phyloP scores from a whole-genome alignment of 108 stramenopile genomes.

The Pseudonitzschia pungens region DNA sequence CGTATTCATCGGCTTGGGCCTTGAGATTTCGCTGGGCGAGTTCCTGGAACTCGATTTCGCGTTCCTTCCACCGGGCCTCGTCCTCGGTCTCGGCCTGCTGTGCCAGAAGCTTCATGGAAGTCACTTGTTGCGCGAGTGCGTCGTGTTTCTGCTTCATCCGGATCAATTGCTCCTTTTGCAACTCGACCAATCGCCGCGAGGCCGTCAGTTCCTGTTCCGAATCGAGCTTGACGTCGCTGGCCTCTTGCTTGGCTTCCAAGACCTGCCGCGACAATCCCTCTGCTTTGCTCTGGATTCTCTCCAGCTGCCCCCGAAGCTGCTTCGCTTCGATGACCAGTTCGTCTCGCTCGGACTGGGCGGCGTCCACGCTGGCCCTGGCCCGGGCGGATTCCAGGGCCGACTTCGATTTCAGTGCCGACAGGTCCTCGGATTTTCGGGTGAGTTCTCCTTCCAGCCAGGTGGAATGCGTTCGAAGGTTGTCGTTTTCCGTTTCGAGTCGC shows the following conservation, averaged over 20 bases:
- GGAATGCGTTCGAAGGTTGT: conserved; percentile 58
- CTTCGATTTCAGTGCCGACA: conserved; percentile 31
- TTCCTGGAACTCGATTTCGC: conserved; percentile 41
- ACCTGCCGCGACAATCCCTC: conserved; percentile 39
- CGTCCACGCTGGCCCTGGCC: conserved; percentile 43
- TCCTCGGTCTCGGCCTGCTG: conserved; percentile 47
- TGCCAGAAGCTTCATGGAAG: conserved; percentile 50
- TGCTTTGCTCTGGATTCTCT: conserved; percentile 41
- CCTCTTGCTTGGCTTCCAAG: conserved; percentile 46
- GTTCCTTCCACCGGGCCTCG: conserved; percentile 30
- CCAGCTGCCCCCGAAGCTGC: conserved; percentile 30
- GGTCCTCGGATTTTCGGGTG: conserved; percentile 31
- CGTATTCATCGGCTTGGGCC: conserved; percentile 48
- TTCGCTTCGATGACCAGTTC: conserved; percentile 24
- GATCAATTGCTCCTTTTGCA: conserved; percentile 68
- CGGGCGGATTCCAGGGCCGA: conserved; percentile 40
- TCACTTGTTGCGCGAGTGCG: conserved; percentile 41
- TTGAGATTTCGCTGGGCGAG: conserved; percentile 22
- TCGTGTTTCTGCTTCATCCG: conserved; percentile 51
- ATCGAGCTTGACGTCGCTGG: conserved; percentile 37
- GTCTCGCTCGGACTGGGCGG: conserved; percentile 36
- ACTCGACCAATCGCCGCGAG: conserved; percentile 51
- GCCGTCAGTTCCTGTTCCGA: conserved; percentile 53
- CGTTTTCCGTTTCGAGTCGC: conserved; percentile 70
- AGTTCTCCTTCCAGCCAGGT: conserved; percentile 71